A percentile compares a stretch with the other conserved stretches of the same genome.
phyloP scores from a whole-genome alignment of 169 alveolate genomes.

The Haemoproteus tartakovskyi region DNA sequence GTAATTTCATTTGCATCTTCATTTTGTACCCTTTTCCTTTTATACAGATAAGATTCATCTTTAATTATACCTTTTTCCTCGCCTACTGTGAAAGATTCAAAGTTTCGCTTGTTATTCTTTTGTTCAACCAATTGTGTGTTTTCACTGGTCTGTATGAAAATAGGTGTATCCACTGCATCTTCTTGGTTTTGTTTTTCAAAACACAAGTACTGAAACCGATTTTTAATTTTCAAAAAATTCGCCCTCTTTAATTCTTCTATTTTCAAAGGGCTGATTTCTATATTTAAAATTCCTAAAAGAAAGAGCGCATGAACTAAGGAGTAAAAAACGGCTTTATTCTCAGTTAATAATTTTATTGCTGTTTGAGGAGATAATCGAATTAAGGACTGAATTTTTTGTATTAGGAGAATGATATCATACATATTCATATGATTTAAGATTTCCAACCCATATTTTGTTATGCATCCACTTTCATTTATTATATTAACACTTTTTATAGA shows the following conservation, averaged over 20 bases:
- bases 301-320: slow-evolving; percentile 53
- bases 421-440: slow-evolving; percentile 35
- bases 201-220: slow-evolving; percentile 15
- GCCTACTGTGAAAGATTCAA: too few relatives aligned
- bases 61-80: too few relatives aligned
- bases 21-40: too few relatives aligned
- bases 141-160: too few relatives aligned
- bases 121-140: too few relatives aligned
- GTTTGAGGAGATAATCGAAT: slow-evolving; percentile 36
- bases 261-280: not conserved
- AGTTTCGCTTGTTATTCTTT: too few relatives aligned
- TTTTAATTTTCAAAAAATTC: slow-evolving; percentile 14
- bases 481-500: too few relatives aligned
- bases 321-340: slow-evolving; percentile 16
- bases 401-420: slow-evolving; percentile 23
- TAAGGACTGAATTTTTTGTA: slow-evolving; percentile 17
- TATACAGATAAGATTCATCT: too few relatives aligned
- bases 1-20: too few relatives aligned
- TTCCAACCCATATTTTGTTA: slow-evolving; percentile 16
- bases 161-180: too few relatives aligned
- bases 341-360: slow-evolving; percentile 15
- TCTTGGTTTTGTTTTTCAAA: too few relatives aligned
- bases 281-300: slow-evolving; percentile 40
- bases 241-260: slow-evolving; percentile 8
- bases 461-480: slow-evolving; percentile 29